Evolutionary conservation across 352 stramenopile genomes (phyloP).

Genomic region (Phytopythium ostracodes): DNA sequence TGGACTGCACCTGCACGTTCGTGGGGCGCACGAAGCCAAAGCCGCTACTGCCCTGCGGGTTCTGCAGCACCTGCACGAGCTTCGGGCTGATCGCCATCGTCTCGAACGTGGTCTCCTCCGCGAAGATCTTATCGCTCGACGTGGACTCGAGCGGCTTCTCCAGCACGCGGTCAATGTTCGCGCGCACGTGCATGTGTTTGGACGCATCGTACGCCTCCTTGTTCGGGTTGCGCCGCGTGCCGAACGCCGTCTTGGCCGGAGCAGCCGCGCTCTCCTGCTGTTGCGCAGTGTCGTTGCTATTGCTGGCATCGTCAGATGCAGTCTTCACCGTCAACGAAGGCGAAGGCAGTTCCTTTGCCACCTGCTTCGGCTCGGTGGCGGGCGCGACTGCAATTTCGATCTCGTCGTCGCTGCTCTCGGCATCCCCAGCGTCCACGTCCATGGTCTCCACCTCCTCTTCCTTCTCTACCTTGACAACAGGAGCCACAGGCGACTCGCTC

Average conservation of each 20-base stretch:
- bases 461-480: slow-evolving; percentile 5
- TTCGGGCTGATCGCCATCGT: slow-evolving; percentile 65
- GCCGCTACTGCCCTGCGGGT: slow-evolving; percentile 37
- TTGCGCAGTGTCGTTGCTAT: not conserved
- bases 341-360: not conserved
- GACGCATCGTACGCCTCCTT: slow-evolving; percentile 69
- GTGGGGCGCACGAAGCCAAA: slow-evolving; percentile 79
- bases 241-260: slow-evolving; percentile 33
- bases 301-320: not conserved
- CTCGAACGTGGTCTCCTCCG: slow-evolving; percentile 61
- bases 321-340: not conserved
- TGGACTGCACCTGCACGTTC: slow-evolving; percentile 79
- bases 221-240: slow-evolving; percentile 81
- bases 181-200: slow-evolving; percentile 43
- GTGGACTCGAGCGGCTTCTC: slow-evolving; percentile 70
- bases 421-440: slow-evolving; percentile 6
- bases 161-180: slow-evolving; percentile 62
- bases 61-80: slow-evolving; percentile 65
- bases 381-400: slow-evolving; percentile 1
- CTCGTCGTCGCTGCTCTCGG: slow-evolving; percentile 10
- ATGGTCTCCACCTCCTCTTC: slow-evolving; percentile 14
- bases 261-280: not conserved
- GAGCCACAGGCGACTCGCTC: slow-evolving; percentile 1
- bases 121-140: slow-evolving; percentile 82
- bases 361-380: not conserved